phyloP scores from a whole-genome alignment of 2,329 filamentous ascomycete genomes.

The Pseudovirgaria hyperparasitica region DNA sequence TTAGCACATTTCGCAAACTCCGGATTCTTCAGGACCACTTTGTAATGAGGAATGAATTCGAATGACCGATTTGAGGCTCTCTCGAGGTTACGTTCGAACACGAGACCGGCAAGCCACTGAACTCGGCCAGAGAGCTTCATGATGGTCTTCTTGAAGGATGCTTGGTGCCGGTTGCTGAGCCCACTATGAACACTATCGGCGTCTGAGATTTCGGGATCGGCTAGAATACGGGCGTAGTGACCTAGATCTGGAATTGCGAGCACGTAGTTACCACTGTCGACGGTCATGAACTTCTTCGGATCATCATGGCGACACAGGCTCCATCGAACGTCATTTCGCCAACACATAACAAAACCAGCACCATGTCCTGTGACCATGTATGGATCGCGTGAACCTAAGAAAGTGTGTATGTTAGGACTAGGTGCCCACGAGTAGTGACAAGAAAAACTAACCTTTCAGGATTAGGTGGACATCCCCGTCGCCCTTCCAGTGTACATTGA shows the following conservation, averaged over 20 bases:
- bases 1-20: conserved; percentile 50
- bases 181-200: conserved; percentile 46
- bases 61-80: conserved; percentile 66
- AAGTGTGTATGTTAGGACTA: conserved; percentile 6
- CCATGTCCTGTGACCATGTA: conserved; percentile 88
- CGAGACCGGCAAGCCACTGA: conserved; percentile 78
- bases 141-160: conserved; percentile 93
- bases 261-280: conserved; percentile 90
- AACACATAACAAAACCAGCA: conserved; percentile 95
- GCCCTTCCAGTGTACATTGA: conserved; percentile 83
- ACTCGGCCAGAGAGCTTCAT: conserved; percentile 98
- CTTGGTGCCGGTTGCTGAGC: conserved; percentile 55
- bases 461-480: conserved; percentile 92
- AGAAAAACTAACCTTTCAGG: conserved; percentile 55
- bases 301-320: conserved; percentile 75
- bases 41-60: conserved; percentile 83
- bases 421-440: not conserved
- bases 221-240: conserved; percentile 62
- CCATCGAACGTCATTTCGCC: conserved; percentile 87
- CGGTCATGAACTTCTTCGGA: conserved; percentile 85
- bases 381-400: conserved; percentile 62
- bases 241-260: conserved; percentile 90
- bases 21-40: conserved; percentile 75
- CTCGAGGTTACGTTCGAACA: conserved; percentile 76
- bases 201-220: conserved; percentile 34